These are phyloP conservation scores for Inonotus hispidus DNA, from an alignment of 1,284 basidiomycete species.

Conservation along the genomic window DNA sequence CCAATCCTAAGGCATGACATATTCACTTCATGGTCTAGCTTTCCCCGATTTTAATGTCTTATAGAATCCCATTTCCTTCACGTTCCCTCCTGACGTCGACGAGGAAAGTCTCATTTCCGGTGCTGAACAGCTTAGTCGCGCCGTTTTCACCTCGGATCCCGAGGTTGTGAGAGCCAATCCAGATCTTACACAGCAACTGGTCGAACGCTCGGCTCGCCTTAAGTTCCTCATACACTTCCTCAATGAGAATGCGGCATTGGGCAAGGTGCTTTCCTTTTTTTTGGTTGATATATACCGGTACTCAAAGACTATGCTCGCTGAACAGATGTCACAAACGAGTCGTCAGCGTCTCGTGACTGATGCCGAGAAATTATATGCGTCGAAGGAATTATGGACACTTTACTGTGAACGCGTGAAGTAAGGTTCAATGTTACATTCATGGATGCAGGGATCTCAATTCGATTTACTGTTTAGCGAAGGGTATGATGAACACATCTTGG, in stretches of 20 bases:
- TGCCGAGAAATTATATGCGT: slow-evolving; percentile 84
- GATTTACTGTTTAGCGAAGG: slow-evolving; percentile 34
- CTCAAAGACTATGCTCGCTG: slow-evolving; percentile 12
- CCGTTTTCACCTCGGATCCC: slow-evolving; percentile 70
- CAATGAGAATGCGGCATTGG: slow-evolving; percentile 74
- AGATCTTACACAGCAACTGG: slow-evolving; percentile 79
- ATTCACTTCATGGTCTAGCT: slow-evolving; percentile 2
- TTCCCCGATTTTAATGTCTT: slow-evolving; percentile 13
- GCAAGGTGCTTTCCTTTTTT: slow-evolving; percentile 46
- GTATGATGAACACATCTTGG: slow-evolving; percentile 51
- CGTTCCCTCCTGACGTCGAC: slow-evolving; percentile 72
- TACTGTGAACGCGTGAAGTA: slow-evolving; percentile 72
- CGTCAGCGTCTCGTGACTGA: slow-evolving; percentile 78
- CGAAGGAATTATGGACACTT: slow-evolving; percentile 77
- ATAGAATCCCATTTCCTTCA: slow-evolving; percentile 82
- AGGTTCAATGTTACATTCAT: slow-evolving; percentile 23
- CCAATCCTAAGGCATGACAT: slow-evolving; percentile 47
- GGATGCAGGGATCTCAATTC: not conserved
- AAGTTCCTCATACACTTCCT: slow-evolving; percentile 85
- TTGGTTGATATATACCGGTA: not conserved
- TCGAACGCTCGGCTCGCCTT: slow-evolving; percentile 69
- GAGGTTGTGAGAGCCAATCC: slow-evolving; percentile 71
- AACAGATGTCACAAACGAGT: slow-evolving; percentile 73
- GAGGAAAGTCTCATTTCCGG: slow-evolving; percentile 78
- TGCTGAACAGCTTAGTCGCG: slow-evolving; percentile 70